Conservation (phyloP, 148 eudicot species). For the Salicornia ramosissima region DNA sequence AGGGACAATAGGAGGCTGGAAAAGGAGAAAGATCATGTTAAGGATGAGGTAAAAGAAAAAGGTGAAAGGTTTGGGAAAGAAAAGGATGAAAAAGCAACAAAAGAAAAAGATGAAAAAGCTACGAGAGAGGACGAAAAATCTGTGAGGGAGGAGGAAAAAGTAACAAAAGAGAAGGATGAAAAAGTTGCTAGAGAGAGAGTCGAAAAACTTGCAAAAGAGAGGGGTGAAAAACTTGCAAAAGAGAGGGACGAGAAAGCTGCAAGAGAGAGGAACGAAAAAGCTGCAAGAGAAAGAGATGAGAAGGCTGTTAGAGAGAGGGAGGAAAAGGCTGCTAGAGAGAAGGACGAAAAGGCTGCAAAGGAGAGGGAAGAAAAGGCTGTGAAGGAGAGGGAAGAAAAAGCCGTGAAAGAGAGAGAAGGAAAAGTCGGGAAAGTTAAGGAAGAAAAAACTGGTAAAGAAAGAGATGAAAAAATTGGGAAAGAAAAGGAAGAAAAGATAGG, state of each 20-base stretch:
- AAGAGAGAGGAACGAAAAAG: slow-evolving; percentile 24
- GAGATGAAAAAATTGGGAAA: slow-evolving; percentile 14
- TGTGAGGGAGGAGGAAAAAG: slow-evolving; percentile 26
- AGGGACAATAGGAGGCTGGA: slow-evolving; percentile 39
- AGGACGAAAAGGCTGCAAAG: slow-evolving; percentile 22
- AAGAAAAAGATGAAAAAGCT: slow-evolving; percentile 23
- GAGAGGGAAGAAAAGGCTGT: slow-evolving; percentile 22
- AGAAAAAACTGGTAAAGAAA: slow-evolving; percentile 12
- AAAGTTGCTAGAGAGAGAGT: slow-evolving; percentile 17
- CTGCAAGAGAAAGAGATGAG: slow-evolving; percentile 24
- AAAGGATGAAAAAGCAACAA: slow-evolving; percentile 20
- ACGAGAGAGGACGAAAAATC: slow-evolving; percentile 25
- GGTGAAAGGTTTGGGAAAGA: slow-evolving; percentile 27
- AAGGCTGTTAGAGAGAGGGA: slow-evolving; percentile 19
- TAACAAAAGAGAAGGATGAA: slow-evolving; percentile 19
- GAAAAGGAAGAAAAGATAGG: slow-evolving; percentile 18
- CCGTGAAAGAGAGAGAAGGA: slow-evolving; percentile 17
- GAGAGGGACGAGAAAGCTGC: slow-evolving; percentile 24
- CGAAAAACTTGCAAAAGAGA: slow-evolving; percentile 14
- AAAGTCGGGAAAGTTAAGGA: slow-evolving; percentile 13
- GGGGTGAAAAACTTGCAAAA: slow-evolving; percentile 20
- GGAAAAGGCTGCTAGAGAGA: slow-evolving; percentile 24
- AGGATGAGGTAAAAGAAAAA: slow-evolving; percentile 36
- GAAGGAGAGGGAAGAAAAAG: slow-evolving; percentile 21
- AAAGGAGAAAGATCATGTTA: slow-evolving; percentile 38